Percentiles rank a stretch among this genome's conserved stretches.
These are phyloP conservation scores for Tarenaya hassleriana DNA, from an alignment of 345 rosid species.

Conservation along the genomic window DNA sequence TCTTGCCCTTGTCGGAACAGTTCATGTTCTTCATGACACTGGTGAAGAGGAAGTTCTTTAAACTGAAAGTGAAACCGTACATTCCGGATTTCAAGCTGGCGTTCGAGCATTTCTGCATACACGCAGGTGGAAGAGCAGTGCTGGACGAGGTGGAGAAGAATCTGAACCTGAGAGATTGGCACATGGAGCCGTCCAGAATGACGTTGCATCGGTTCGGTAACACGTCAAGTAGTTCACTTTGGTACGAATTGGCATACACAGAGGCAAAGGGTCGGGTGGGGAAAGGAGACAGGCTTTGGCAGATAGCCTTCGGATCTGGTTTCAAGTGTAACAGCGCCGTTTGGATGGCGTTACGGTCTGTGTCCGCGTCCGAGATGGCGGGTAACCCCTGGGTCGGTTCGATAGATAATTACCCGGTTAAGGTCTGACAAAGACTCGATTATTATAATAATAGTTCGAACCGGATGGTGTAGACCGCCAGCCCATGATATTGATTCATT, in stretches of 20 bases:
- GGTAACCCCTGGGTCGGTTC: constrained; percentile 76
- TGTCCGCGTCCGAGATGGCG: constrained; percentile 29
- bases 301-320: constrained; percentile 94
- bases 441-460: no score
- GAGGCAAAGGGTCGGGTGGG: constrained; percentile 81
- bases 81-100: constrained; percentile 91
- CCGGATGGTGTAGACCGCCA: no score
- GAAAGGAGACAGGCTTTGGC: constrained; percentile 78
- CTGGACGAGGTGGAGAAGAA: constrained; percentile 75
- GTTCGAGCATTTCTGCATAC: constrained; percentile 88
- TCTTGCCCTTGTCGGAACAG: constrained; percentile 62
- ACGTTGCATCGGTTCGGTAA: constrained; percentile 84
- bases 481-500: no score
- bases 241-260: constrained; percentile 86
- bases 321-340: constrained; percentile 94
- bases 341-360: constrained; percentile 63
- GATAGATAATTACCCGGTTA: constrained; percentile 55
- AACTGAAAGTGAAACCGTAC: constrained; percentile 57
- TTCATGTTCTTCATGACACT: constrained; percentile 55
- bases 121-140: constrained; percentile 81
- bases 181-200: constrained; percentile 94
- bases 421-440: constrained; percentile 19
- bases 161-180: constrained; percentile 69
- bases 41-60: constrained; percentile 47
- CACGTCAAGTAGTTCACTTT: constrained; percentile 84